Percentiles rank a stretch among this genome's conserved stretches.
These are phyloP conservation scores for Mixia osmundae DNA, from an alignment of 1,284 basidiomycete species.

Conservation along the genomic window DNA sequence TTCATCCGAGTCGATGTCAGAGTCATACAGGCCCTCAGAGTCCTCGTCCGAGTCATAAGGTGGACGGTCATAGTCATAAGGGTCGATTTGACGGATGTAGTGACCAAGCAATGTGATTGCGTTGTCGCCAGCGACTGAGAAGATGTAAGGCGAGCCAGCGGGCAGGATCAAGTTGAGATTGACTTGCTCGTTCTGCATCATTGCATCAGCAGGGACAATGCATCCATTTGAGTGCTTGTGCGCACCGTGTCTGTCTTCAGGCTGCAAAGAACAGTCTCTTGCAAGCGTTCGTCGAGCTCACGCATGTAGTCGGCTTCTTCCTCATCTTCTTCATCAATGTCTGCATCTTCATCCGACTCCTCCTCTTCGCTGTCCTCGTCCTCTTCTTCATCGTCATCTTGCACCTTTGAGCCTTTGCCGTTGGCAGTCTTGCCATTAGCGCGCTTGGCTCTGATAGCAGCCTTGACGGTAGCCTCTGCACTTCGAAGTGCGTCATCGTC, in stretches of 20 bases:
- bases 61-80: constrained; percentile 13
- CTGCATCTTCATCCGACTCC: constrained; percentile 29
- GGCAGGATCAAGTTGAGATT: constrained; percentile 28
- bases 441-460: constrained; percentile 1
- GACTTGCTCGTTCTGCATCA: constrained; percentile 53
- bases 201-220: constrained; percentile 27
- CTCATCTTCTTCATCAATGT: constrained; percentile 33
- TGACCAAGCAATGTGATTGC: constrained; percentile 67
- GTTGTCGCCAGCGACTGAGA: constrained; percentile 62
- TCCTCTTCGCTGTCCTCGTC: constrained; percentile 20
- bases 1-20: constrained; percentile 4
- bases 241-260: not conserved
- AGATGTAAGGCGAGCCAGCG: constrained; percentile 22
- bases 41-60: constrained; percentile 6
- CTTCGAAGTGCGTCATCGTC: constrained; percentile 25
- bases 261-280: no score
- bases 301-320: constrained; percentile 26
- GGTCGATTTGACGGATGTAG: constrained; percentile 36
- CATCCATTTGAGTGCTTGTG: constrained; percentile 17
- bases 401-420: constrained; percentile 3
- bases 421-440: constrained; percentile 2
- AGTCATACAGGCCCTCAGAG: constrained; percentile 8
- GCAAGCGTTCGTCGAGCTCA: no score
- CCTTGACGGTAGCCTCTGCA: constrained; percentile 8
- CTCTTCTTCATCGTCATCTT: constrained; percentile 13